These are phyloP conservation scores for Pleurotus platypus DNA, from an alignment of 768 basidiomycete species.

Conservation along the genomic window DNA sequence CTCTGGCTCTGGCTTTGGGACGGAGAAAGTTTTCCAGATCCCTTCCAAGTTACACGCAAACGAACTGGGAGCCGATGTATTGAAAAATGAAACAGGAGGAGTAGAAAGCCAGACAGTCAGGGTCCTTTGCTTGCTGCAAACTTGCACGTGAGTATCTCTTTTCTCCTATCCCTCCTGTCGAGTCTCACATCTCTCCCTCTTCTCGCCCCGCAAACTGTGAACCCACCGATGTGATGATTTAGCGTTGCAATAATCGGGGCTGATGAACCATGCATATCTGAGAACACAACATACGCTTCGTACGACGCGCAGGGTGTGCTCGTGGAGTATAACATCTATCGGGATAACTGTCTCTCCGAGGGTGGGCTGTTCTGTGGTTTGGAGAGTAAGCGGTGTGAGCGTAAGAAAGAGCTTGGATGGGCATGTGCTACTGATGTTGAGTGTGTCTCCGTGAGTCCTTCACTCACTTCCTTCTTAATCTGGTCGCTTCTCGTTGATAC, in stretches of 20 bases:
- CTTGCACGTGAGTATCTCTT: slow-evolving; percentile 47
- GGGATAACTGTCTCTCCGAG: slow-evolving; percentile 51
- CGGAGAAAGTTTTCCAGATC: not conserved
- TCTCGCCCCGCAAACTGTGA: not conserved
- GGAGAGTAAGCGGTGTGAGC: slow-evolving; percentile 36
- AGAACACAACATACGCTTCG: slow-evolving; percentile 51
- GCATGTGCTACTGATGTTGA: slow-evolving; percentile 51
- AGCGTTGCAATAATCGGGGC: slow-evolving; percentile 57
- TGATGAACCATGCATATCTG: slow-evolving; percentile 46
- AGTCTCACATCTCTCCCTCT: not conserved
- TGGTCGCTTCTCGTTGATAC: not conserved
- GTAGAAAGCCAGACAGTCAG: slow-evolving; percentile 42
- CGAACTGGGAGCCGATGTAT: too few species aligned
- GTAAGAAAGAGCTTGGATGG: slow-evolving; percentile 35
- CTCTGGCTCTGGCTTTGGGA: not conserved
- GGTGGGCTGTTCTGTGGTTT: slow-evolving; percentile 55
- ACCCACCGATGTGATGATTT: not conserved
- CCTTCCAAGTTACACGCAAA: too few species aligned
- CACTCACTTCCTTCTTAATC: not conserved
- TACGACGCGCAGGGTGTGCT: slow-evolving; percentile 34
- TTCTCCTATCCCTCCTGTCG: not conserved
- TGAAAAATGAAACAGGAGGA: too few species aligned
- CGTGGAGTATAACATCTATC: slow-evolving; percentile 46
- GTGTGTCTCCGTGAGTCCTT: slow-evolving; percentile 38
- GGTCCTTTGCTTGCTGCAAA: slow-evolving; percentile 53